Percentiles rank a stretch among this genome's conserved stretches.
Evolutionary conservation across 2,329 filamentous ascomycete genomes (phyloP).

Genomic region (Aureobasidium mangrovei): DNA sequence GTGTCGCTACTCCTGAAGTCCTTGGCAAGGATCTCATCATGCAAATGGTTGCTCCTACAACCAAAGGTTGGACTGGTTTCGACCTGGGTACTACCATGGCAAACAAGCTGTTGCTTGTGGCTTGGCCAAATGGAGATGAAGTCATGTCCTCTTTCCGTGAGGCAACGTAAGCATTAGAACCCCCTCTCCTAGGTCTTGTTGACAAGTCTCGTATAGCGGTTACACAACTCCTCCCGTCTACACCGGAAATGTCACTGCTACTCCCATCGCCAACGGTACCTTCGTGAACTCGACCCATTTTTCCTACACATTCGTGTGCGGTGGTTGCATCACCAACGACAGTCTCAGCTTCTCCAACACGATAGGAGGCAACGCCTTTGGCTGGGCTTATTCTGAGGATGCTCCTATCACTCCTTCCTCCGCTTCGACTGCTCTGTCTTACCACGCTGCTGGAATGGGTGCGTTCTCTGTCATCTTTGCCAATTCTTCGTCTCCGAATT

Average conservation of each 20-base stretch:
- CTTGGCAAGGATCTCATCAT: constrained; percentile 46
- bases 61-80: constrained; percentile 42
- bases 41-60: constrained; percentile 41
- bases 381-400: constrained; percentile 15
- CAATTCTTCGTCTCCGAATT: constrained; percentile 5
- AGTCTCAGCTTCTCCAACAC: constrained; percentile 11
- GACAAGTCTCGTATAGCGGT: constrained; percentile 16
- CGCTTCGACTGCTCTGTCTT: constrained; percentile 3
- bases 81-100: constrained; percentile 42
- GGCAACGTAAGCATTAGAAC: constrained; percentile 21
- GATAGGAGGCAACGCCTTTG: constrained; percentile 14
- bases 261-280: constrained; percentile 43
- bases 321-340: constrained; percentile 23
- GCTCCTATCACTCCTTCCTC: constrained; percentile 2
- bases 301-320: constrained; percentile 47
- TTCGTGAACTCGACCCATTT: constrained; percentile 46
- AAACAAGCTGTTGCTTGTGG: constrained; percentile 40
- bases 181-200: no score
- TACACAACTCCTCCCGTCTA: constrained; percentile 43
- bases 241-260: constrained; percentile 34
- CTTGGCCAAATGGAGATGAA: constrained; percentile 41
- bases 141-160: constrained; percentile 39
- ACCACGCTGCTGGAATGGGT: constrained; percentile 11
- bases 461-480: constrained; percentile 12
- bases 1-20: constrained; percentile 43